Conservation (phyloP, 352 stramenopile species). For the Globisporangium camurandrum region DNA sequence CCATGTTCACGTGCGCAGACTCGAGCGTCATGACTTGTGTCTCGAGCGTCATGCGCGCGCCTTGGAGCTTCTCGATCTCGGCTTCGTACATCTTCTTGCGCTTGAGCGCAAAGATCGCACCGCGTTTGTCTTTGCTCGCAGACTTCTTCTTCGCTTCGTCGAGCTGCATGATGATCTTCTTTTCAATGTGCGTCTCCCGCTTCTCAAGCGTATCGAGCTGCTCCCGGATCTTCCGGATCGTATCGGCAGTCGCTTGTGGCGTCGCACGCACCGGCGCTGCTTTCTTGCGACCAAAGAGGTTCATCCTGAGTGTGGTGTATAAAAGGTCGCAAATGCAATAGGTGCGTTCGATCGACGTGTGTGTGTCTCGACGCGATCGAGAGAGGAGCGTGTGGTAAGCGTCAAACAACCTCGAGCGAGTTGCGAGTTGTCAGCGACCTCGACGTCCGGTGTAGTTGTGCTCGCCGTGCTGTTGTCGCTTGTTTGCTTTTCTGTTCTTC, state of each 20-base stretch:
- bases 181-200: conserved; percentile 94
- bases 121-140: conserved; percentile 95
- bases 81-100: conserved; percentile 98
- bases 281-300: conserved; percentile 81
- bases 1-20: conserved; percentile 92
- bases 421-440: too few relatives aligned
- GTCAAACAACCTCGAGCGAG: too few relatives aligned
- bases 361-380: neutral
- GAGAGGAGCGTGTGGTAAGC: neutral
- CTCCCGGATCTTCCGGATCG: conserved; percentile 87
- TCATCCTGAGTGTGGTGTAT: conserved; percentile 32
- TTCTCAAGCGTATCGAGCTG: conserved; percentile 91
- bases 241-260: conserved; percentile 72
- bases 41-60: conserved; percentile 95
- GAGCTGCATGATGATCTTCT: conserved; percentile 93
- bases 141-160: conserved; percentile 95
- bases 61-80: conserved; percentile 97
- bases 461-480: neutral
- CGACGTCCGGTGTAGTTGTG: neutral
- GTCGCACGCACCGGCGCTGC: conserved; percentile 40
- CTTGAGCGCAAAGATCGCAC: conserved; percentile 96
- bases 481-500: too few relatives aligned
- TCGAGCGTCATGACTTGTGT: conserved; percentile 90
- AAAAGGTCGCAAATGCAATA: too few relatives aligned
- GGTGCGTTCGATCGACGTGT: neutral